Base-by-base conservation (phyloP, 306 rosid genomes). In the Adenanthera pavonina region DNA sequence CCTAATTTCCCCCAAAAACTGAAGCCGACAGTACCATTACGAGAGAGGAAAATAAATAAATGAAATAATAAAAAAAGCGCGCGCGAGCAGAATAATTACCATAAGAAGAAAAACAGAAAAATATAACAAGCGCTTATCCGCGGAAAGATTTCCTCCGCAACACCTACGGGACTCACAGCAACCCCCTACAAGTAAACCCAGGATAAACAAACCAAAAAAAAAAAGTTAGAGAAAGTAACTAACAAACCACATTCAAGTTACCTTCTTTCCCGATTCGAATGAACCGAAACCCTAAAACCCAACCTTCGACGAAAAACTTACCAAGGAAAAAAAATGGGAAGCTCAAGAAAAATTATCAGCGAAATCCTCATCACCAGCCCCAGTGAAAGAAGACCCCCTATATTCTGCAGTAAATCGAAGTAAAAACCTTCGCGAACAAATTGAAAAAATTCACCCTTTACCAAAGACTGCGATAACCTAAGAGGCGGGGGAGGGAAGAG, bases 211-310 rank as follows among this genome's bases (percentile, higher is more conserved):
- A 7, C 64, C 61, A 12, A 4, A 38, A 38, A 13, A n/a, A 7
- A 6, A 73, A 14, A 48, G 14, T 71, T 44, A 43, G 35, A 40
- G 64, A 83, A 53, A 74, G n/a, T 12, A 48, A 12, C 34, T 17
- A 8, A 35, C 51, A 74, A 77, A 75, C 11, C 61, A 34, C 81
- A 69, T 81, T 51, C 61, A 74, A 82, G 75, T 9, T 13, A 44
- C 84, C 83, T 36, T 57, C 33, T 80, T 53, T 49, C 60, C 35
- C 8, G 36, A 75, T 75, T 74, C 41, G 47, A 40, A 87, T 67
- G 25, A 68, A 78, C 66, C 13, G 54, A 84, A 88, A 85, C 86
- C 90, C 90, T 82, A 88, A 76, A 73, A 72, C 25, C 17, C 10
- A 70, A 51, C 15, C 57, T 71, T 60, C 6, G 0, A 43, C 19